Base-by-base conservation (phyloP, 164 flowering plant genomes). In the Nymphaea colorata region DNA sequence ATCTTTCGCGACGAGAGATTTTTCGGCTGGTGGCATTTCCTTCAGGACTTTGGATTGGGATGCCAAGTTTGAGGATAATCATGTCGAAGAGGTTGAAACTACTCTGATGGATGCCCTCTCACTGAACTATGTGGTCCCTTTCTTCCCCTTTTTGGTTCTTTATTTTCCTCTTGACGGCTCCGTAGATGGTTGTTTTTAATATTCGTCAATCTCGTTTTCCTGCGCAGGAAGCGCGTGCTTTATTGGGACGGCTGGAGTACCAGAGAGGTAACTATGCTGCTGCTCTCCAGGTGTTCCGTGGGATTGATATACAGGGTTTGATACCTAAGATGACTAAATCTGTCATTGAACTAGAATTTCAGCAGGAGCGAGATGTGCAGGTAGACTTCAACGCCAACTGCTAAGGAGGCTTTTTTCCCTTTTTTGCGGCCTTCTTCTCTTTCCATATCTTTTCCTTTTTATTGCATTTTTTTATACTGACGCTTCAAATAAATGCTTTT, bases 261-360 rank as follows among this genome's bases (percentile, higher is more conserved):
- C 94, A 88, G 75, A 83, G 86, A 71, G 92, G 96, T 65, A 88
- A 90, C 62, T 82, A 75, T 65, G 89, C 85, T 77, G 94, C 92
- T 42, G 91, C 94, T n/a, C 86, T 94, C 82, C 99, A 94, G 76
- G 98, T 94, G 61, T 90, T 91, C 76, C 93, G 90, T 42, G 99
- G 99, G 64, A 94, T 94, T 71, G 96, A 91, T 65, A 79, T 88
- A 44, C 80, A 73, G 42, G 72, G 76, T 68, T 78, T 94, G 68
- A 75, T 83, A 25, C 85, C 91, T 4, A 84, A 83, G 68, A 91
- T 94, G 91, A 79, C 74, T 25, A 81, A 74, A 64, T 91, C 96
- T 25, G 36, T 25, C 36, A 25, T 25, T 25, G 36, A 25, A 25
- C 36, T 25, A 25, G 36, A 25, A 25, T 25, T 25, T 25, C 36